A percentile compares a stretch with the other conserved stretches of the same genome.
Evolutionary conservation across 352 stramenopile genomes (phyloP).

Genomic region (Pythium grandisporangium): DNA sequence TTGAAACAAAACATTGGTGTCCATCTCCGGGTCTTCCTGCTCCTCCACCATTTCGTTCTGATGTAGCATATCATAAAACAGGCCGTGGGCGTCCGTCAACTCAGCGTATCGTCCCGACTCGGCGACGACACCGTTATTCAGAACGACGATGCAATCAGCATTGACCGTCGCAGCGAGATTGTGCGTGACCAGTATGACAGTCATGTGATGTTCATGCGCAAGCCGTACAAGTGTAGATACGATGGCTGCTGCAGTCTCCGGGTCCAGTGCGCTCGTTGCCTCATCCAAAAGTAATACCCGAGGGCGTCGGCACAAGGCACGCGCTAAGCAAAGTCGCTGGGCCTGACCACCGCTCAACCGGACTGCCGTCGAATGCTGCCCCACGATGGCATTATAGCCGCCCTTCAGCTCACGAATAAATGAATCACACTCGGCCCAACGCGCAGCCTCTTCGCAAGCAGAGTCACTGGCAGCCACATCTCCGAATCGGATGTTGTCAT

Average conservation of each 20-base stretch:
- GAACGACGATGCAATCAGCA: too few species aligned
- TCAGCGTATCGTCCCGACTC: too few species aligned
- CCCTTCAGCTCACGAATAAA: slow-evolving; percentile 70
- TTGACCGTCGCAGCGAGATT: slow-evolving; percentile 59
- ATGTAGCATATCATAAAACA: too few species aligned
- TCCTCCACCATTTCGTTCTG: too few species aligned
- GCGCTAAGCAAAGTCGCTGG: slow-evolving; percentile 68
- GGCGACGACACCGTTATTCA: too few species aligned
- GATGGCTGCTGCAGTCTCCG: slow-evolving; percentile 72
- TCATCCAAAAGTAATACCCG: slow-evolving; percentile 69
- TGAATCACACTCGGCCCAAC: slow-evolving; percentile 58
- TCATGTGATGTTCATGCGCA: slow-evolving; percentile 71
- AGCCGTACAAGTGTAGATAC: slow-evolving; percentile 61
- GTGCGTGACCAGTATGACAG: slow-evolving; percentile 76
- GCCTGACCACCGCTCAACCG: slow-evolving; percentile 74
- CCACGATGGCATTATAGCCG: slow-evolving; percentile 61
- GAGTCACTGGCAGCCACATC: slow-evolving; percentile 51
- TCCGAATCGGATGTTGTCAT: too few species aligned
- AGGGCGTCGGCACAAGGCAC: slow-evolving; percentile 55
- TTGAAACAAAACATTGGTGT: too few species aligned
- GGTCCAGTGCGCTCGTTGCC: slow-evolving; percentile 71
- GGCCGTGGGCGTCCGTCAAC: too few species aligned
- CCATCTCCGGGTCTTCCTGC: too few species aligned
- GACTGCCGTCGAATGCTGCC: slow-evolving; percentile 66
- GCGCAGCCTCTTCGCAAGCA: slow-evolving; percentile 63